Evolutionary conservation across 2,329 filamentous ascomycete genomes (phyloP).

Genomic region (Colletotrichum sp.): DNA sequence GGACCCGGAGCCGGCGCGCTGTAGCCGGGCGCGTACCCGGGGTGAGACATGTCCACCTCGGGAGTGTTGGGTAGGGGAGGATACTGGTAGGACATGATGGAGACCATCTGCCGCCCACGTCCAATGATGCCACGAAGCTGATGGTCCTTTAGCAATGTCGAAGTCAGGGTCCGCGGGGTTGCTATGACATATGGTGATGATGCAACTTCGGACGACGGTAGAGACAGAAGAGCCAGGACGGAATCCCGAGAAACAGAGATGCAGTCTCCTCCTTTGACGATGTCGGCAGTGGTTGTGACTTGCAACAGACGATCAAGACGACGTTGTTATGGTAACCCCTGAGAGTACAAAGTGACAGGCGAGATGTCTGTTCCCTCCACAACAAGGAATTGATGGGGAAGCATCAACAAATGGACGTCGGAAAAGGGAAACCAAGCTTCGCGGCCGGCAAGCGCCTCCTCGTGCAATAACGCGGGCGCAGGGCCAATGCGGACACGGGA

Average conservation of each 20-base stretch:
- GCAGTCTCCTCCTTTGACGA: not conserved
- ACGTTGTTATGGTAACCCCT: not conserved
- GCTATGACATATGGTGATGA: not conserved
- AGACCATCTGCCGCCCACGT: slow-evolving; percentile 38
- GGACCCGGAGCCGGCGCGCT: slow-evolving; percentile 31
- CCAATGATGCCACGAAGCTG: slow-evolving; percentile 29
- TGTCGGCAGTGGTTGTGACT: not conserved
- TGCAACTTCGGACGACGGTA: not conserved
- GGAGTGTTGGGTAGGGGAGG: slow-evolving; percentile 45
- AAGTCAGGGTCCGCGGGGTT: slow-evolving; percentile 28
- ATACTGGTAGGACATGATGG: slow-evolving; percentile 57
- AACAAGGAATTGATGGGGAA: not conserved
- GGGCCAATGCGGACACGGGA: slow-evolving; percentile 12
- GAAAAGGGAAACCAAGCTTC: not conserved
- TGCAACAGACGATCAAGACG: not conserved
- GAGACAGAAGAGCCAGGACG: not conserved
- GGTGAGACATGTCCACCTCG: slow-evolving; percentile 45
- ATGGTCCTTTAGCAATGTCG: slow-evolving; percentile 34
- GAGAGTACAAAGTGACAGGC: not conserved
- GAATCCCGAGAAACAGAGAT: not conserved
- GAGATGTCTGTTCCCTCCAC: not conserved
- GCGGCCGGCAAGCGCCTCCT: not conserved
- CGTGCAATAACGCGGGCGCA: not conserved
- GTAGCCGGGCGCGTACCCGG: slow-evolving; percentile 39
- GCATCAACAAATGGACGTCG: not conserved